Evolutionary conservation across 805 yeast species (phyloP).

Genomic region (Schwanniomyces sp.): DNA sequence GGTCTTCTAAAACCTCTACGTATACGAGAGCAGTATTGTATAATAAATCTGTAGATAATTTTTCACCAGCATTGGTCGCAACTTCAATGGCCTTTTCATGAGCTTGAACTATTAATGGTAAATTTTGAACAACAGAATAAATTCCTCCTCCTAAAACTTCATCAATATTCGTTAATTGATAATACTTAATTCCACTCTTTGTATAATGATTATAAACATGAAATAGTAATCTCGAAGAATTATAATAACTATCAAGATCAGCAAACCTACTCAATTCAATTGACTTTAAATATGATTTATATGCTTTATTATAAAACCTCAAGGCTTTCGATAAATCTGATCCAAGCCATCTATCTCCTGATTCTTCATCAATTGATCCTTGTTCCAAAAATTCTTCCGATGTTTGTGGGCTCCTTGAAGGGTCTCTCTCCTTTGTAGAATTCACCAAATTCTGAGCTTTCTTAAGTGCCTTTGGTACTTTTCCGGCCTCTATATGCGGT

Average conservation of each 20-base stretch:
- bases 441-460: constrained; percentile 10
- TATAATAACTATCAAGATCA: constrained; percentile 53
- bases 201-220: constrained; percentile 55
- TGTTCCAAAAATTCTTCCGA: constrained; percentile 54
- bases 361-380: constrained; percentile 64
- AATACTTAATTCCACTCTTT: constrained; percentile 44
- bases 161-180: constrained; percentile 28
- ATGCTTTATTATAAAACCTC: constrained; percentile 64
- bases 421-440: constrained; percentile 4
- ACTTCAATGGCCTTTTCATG: constrained; percentile 38
- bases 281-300: constrained; percentile 40
- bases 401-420: constrained; percentile 31
- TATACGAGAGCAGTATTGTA: constrained; percentile 49
- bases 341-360: constrained; percentile 73
- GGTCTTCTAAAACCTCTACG: constrained; percentile 45
- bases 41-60: constrained; percentile 41
- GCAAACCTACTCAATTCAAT: constrained; percentile 16
- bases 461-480: constrained; percentile 16
- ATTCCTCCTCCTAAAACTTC: constrained; percentile 28
- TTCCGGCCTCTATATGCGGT: constrained; percentile 6
- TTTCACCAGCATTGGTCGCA: constrained; percentile 8
- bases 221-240: constrained; percentile 56
- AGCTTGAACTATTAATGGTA: constrained; percentile 31
- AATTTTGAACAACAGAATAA: constrained; percentile 38
- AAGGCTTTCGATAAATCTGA: constrained; percentile 65